A percentile compares a stretch with the other conserved stretches of the same genome.
Conservation (phyloP, 2,329 filamentous ascomycete species). For the Penicillium sp. region DNA sequence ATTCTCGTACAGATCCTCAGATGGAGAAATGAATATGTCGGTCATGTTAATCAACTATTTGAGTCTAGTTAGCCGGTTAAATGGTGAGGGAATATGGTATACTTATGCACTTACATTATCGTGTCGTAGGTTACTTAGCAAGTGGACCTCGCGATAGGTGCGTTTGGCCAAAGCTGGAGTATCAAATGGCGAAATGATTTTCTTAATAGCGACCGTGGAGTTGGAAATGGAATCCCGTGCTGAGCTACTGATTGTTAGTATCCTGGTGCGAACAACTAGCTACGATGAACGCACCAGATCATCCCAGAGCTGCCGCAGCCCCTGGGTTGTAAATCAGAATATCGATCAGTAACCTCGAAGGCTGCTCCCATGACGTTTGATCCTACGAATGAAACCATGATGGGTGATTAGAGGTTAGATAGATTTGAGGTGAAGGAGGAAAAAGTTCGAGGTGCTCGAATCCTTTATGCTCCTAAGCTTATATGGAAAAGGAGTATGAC, state of each 20-base stretch:
- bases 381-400: conserved; percentile 4
- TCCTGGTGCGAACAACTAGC: not conserved
- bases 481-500: not conserved
- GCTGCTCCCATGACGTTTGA: conserved; percentile 4
- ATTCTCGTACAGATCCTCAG: conserved; percentile 5
- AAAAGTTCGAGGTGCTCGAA: not conserved
- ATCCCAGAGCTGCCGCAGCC: not conserved
- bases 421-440: not conserved
- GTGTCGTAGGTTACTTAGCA: conserved; percentile 11
- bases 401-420: not conserved
- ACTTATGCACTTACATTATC: conserved; percentile 1
- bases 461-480: not conserved
- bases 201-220: conserved; percentile 4
- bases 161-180: not conserved
- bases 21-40: conserved; percentile 10
- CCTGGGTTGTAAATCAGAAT: not conserved
- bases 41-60: conserved; percentile 7
- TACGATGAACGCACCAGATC: conserved; percentile 1
- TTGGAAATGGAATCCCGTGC: conserved; percentile 3
- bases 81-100: not conserved
- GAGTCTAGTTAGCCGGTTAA: not conserved
- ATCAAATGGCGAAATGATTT: conserved; percentile 3
- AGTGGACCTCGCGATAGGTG: conserved; percentile 11
- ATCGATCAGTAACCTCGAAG: conserved; percentile 2
- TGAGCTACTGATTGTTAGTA: conserved; percentile 3